phyloP scores from a whole-genome alignment of 129 eudicot species.

The Tanacetum coccineum region DNA sequence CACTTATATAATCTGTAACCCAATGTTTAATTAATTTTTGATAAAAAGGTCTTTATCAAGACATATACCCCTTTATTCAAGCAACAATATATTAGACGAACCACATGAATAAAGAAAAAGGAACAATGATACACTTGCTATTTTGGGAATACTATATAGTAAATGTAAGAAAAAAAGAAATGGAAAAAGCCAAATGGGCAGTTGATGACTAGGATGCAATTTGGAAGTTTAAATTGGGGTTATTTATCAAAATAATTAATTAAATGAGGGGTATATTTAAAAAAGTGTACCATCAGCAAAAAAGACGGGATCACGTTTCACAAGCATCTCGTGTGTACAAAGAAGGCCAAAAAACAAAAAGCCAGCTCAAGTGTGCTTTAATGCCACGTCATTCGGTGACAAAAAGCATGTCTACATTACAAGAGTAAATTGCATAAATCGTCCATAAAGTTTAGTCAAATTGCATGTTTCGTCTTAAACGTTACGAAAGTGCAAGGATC shows the following conservation, averaged over 20 bases:
- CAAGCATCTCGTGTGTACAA: conserved; percentile 13
- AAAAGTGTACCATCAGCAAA: conserved; percentile 25
- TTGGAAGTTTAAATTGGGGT: neutral
- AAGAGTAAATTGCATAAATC: no score
- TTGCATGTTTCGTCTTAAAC: no score
- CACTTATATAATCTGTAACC: no score
- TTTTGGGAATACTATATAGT: no score
- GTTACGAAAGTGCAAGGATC: no score
- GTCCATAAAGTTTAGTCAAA: no score
- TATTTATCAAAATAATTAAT: neutral
- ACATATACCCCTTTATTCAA: no score
- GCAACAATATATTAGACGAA: no score
- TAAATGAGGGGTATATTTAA: conserved; percentile 8
- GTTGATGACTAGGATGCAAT: conserved; percentile 12
- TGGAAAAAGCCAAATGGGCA: conserved; percentile 8
- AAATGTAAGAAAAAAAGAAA: neutral
- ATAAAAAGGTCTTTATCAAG: no score
- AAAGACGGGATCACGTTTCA: conserved; percentile 24
- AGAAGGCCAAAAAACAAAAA: conserved; percentile 10
- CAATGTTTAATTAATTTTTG: no score
- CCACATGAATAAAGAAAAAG: neutral
- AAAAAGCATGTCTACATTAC: neutral
- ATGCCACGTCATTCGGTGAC: neutral
- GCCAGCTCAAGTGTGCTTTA: conserved; percentile 13
- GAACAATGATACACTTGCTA: no score